Evolutionary conservation across 2,329 filamentous ascomycete species (phyloP), one percentile per base, ranked within the genome.

Genomic region (Fusarium sp.): DNA sequence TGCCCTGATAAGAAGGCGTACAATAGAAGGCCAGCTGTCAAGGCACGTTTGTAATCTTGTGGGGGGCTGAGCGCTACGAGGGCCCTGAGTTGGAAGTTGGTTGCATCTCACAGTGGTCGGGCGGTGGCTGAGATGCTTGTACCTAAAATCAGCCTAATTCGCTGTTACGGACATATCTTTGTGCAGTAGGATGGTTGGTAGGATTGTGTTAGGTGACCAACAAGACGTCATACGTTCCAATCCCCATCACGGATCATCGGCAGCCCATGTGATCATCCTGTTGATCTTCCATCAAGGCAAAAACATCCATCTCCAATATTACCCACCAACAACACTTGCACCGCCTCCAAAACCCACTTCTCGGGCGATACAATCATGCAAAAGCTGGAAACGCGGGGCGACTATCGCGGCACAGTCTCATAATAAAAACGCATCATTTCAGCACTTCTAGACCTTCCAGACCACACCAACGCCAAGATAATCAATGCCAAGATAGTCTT

Each of bases 181-280:
- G 3, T 11, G 2, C 10, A 1, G 5, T 10, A 9, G 13, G 3
- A 31, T 4, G 2, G 10, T 31, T 3, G 3, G 28, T 31, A 2
- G 10, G 5, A 13, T n/a, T n/a, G 7, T 36, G 34, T n/a, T 36
- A 36, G 34, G 14, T 2, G 8, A 8, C 15, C 15, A 36, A 17
- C 34, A 36, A 6, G 17, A 17, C 34, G 15, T 19, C 26, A 22
- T 7, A n/a, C 15, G 13, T n/a, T 7, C 9, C 13, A 17, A 8
- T 0, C 5, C 8, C 17, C 21, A n/a, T 19, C n/a, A 19, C 62
- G 63, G 63, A 56, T 67, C 45, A 40, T 67, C 62, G 62, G 63
- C 56, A 66, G 13, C 24, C 28, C 57, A 21, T 56, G 59, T 56
- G 57, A 62, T 43, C 57, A 38, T 21, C 33, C 31, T 21, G 8